These are phyloP conservation scores for Aspergillus coremiiformis DNA, from an alignment of 495 filamentous ascomycete species.

Conservation along the genomic window DNA sequence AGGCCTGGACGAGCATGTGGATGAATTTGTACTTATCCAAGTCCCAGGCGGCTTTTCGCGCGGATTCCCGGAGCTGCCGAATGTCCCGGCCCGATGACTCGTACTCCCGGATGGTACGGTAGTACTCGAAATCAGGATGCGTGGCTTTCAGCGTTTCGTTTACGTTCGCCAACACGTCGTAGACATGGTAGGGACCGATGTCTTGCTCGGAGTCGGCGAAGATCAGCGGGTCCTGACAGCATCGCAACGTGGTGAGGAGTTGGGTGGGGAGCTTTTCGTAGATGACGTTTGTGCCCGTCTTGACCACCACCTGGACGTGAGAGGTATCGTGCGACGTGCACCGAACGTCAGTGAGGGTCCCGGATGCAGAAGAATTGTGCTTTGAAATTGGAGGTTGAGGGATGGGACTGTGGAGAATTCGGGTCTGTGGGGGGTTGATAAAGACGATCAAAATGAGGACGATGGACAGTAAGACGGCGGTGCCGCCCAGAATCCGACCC, in stretches of 20 bases:
- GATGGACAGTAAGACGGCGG: neutral
- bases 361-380: neutral
- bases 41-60: conserved; percentile 37
- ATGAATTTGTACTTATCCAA: conserved; percentile 60
- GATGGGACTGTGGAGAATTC: neutral
- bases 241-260: conserved; percentile 45
- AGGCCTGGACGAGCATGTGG: conserved; percentile 48
- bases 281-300: conserved; percentile 51
- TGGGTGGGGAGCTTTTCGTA: conserved; percentile 48
- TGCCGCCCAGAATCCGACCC: neutral
- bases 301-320: conserved; percentile 33
- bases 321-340: conserved; percentile 12
- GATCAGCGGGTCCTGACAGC: conserved; percentile 45
- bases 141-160: conserved; percentile 24
- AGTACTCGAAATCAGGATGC: conserved; percentile 47
- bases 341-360: conserved; percentile 2
- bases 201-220: conserved; percentile 52
- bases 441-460: neutral
- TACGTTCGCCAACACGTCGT: conserved; percentile 46
- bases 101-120: conserved; percentile 40
- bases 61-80: conserved; percentile 9
- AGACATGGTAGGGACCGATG: conserved; percentile 39
- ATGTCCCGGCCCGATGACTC: conserved; percentile 34
- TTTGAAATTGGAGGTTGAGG: neutral
- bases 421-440: neutral